Evolutionary conservation across 176 grass and related monocot species (phyloP).

Genomic region (Ananas comosus): DNA sequence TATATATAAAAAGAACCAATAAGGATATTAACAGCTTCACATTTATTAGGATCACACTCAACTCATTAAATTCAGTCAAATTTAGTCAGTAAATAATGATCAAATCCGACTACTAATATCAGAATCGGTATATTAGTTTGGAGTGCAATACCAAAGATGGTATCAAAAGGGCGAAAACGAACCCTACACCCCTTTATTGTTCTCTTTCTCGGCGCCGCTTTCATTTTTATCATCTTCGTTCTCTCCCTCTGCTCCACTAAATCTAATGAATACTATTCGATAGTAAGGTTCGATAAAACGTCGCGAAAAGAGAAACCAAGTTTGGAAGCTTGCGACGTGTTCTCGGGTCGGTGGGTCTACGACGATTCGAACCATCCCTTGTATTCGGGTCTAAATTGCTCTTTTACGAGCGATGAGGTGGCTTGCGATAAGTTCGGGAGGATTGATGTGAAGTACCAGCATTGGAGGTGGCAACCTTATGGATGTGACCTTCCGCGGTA

Average conservation of each 20-base stretch:
- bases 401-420: conserved; percentile 64
- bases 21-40: too few species aligned
- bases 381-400: conserved; percentile 49
- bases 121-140: too few species aligned
- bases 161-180: too few species aligned
- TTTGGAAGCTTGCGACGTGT: conserved; percentile 32
- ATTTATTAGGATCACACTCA: too few species aligned
- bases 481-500: conserved; percentile 82
- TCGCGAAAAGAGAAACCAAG: not conserved
- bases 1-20: too few species aligned
- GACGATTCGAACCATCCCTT: conserved; percentile 49
- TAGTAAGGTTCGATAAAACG: not conserved
- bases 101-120: too few species aligned
- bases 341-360: conserved; percentile 50
- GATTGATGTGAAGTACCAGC: conserved; percentile 67
- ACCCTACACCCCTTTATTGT: not conserved
- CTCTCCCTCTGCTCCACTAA: not conserved
- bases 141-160: too few species aligned
- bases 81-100: too few species aligned
- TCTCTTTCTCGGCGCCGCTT: not conserved
- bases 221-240: not conserved
- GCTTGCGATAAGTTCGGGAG: conserved; percentile 70
- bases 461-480: conserved; percentile 88
- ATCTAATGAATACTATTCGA: not conserved
- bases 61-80: too few species aligned